A percentile compares a stretch with the other conserved stretches of the same genome.
Conservation (phyloP, 2,329 filamentous ascomycete genomes). For the Colletotrichum filicis region DNA sequence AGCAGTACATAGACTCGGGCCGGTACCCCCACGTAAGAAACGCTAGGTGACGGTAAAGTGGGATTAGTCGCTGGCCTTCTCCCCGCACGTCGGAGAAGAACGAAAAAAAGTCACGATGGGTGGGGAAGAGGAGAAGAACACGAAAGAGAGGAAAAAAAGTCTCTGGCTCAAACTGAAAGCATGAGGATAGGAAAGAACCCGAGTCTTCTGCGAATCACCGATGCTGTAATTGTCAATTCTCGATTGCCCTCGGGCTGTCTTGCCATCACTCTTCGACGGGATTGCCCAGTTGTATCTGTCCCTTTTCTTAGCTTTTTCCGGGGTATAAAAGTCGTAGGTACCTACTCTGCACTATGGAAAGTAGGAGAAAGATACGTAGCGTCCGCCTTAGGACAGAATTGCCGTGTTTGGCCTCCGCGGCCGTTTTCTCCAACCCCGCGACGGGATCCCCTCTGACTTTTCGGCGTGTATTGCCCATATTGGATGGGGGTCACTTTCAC, state of each 20-base stretch:
- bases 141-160: background rate
- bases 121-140: background rate
- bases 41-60: background rate
- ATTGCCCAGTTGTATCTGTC: background rate
- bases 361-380: background rate
- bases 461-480: slow-evolving; percentile 28
- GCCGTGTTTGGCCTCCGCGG: slow-evolving; percentile 19
- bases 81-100: slow-evolving; percentile 23
- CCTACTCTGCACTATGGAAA: too few relatives aligned
- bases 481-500: slow-evolving; percentile 16
- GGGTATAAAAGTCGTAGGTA: too few relatives aligned
- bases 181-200: background rate
- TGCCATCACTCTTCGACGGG: background rate
- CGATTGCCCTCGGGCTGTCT: background rate
- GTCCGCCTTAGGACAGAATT: slow-evolving; percentile 20
- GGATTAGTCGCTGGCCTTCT: slow-evolving; percentile 9
- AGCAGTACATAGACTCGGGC: background rate
- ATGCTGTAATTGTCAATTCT: background rate
- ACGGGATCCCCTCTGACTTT: background rate
- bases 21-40: slow-evolving; percentile 12
- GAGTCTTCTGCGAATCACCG: slow-evolving; percentile 12
- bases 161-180: background rate
- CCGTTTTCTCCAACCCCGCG: slow-evolving; percentile 18
- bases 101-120: background rate
- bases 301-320: background rate